phyloP scores from a whole-genome alignment of 2,329 filamentous ascomycete species.

The Fusarium chlamydosporum region DNA sequence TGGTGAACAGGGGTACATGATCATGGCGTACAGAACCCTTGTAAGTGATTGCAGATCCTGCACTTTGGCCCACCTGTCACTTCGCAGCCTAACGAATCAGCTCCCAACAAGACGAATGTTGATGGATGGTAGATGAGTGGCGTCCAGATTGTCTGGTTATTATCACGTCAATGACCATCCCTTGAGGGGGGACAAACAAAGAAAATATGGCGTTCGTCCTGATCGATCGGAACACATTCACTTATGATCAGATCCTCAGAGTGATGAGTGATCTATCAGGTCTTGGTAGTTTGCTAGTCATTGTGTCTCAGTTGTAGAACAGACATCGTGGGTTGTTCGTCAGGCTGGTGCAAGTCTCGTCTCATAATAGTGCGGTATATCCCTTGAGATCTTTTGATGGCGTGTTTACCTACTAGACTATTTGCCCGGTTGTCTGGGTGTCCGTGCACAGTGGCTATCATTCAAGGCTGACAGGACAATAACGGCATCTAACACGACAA shows the following conservation, averaged over 20 bases:
- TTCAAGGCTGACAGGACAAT: constrained; percentile 1
- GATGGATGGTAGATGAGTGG: neutral
- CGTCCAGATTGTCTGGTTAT: neutral
- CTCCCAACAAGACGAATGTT: neutral
- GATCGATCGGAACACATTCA: neutral
- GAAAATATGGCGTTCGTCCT: neutral
- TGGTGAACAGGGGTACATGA: constrained; percentile 1
- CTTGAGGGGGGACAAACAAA: neutral
- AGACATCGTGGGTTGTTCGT: neutral
- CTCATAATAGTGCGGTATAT: neutral
- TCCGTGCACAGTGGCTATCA: neutral
- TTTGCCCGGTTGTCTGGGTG: neutral
- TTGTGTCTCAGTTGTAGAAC: neutral
- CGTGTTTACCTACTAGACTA: neutral
- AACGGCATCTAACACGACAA: neutral
- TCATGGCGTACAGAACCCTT: constrained; percentile 1
- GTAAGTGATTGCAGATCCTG: constrained; percentile 12
- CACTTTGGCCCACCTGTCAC: constrained; percentile 8
- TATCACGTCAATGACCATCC: neutral
- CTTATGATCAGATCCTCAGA: neutral
- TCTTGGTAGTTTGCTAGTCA: neutral
- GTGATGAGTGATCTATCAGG: neutral
- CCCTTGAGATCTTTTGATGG: neutral
- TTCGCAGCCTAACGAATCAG: neutral
- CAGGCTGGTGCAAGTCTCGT: neutral